Base-by-base conservation (phyloP, 2,329 filamentous ascomycete species). In the Tolypocladium nubicola region DNA sequence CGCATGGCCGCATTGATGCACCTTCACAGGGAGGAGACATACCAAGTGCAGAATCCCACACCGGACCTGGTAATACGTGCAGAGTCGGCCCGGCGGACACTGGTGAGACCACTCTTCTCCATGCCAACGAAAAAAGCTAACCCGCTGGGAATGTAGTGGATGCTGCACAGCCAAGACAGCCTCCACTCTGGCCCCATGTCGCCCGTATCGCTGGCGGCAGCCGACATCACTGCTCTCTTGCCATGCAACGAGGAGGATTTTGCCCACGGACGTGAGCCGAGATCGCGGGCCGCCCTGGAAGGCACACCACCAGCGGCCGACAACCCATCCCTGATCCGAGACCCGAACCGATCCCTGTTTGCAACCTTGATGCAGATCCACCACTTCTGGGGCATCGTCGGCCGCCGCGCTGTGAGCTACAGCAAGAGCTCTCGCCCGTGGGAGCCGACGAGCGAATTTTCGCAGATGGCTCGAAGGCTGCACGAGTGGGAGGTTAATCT, bases 91-190 rank as follows among this genome's bases (percentile, higher is more conserved):
- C 73, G 80, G 30, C 75, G 80, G 40, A 83, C 80, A 33, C 65
- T 83, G 67, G 79, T 81, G 69, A 64, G 56, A 58, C 33, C 55
- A 14, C 30, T 21, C 13, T 10, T 33, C 9, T 16, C 13, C 21
- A 11, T 23, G 23, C n/a, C 39, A 6, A 19, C 13, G 9, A 41
- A 2, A 13, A 49, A 9, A 13, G 23, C 19, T 35, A 23, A 26
- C 21, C 19, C 23, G 14, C 23, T 14, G 6, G 10, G 53, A 16
- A 33, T 19, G 10, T 55, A 81, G 78, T 83, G 80, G 80, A 82
- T 83, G 79, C 64, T 83, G 39, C 77, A 83, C 63, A 82, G 76
- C 61, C 80, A 83, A 62, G 80, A 83, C 60, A 81, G 80, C 61
- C 70, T 83, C 30, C 78, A 82, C 60, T 81, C 79, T 0, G 77